These are phyloP conservation scores for Colletotrichum tropicicola DNA, from an alignment of 2,329 filamentous ascomycete genomes.

Conservation along the genomic window DNA sequence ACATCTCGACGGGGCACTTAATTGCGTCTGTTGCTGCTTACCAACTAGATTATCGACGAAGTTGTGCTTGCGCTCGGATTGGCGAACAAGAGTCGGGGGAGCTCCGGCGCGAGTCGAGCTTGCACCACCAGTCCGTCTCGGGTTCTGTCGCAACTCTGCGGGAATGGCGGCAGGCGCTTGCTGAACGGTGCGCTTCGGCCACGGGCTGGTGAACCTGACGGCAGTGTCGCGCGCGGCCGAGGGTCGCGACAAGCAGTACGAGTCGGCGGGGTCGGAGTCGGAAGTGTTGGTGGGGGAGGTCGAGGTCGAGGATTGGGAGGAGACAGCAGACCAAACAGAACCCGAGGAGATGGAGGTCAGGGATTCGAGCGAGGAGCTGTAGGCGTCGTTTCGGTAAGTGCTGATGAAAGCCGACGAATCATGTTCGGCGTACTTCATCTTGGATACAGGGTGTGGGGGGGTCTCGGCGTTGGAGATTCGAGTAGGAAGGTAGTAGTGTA, in stretches of 20 bases:
- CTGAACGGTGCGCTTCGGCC: conserved; percentile 38
- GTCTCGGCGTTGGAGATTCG: conserved; percentile 29
- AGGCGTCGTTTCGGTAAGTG: conserved; percentile 64
- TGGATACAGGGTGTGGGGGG: conserved; percentile 41
- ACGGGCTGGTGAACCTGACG: conserved; percentile 39
- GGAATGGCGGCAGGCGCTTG: conserved; percentile 53
- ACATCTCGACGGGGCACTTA: conserved; percentile 23
- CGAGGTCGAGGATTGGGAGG: conserved; percentile 75
- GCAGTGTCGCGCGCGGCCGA: conserved; percentile 39
- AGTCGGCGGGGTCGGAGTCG: conserved; percentile 59
- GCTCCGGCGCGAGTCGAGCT: conserved; percentile 58
- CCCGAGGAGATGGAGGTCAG: conserved; percentile 79
- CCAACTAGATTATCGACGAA: conserved; percentile 98
- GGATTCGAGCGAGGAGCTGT: conserved; percentile 76
- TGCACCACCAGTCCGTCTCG: conserved; percentile 63
- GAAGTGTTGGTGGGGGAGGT: conserved; percentile 72
- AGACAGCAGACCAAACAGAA: conserved; percentile 80
- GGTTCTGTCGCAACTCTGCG: conserved; percentile 71
- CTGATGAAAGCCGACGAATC: conserved; percentile 62
- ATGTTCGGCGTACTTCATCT: conserved; percentile 67
- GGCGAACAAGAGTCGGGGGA: conserved; percentile 82
- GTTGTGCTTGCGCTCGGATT: conserved; percentile 90
- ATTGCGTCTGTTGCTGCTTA: conserved; percentile 67
- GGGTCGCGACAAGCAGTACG: conserved; percentile 48
- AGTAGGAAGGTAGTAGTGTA: conserved; percentile 30